Evolutionary conservation across 2,329 filamentous ascomycete species (phyloP), one percentile per base, ranked within the genome.

Genomic region (Simplicillium aogashimaense): DNA sequence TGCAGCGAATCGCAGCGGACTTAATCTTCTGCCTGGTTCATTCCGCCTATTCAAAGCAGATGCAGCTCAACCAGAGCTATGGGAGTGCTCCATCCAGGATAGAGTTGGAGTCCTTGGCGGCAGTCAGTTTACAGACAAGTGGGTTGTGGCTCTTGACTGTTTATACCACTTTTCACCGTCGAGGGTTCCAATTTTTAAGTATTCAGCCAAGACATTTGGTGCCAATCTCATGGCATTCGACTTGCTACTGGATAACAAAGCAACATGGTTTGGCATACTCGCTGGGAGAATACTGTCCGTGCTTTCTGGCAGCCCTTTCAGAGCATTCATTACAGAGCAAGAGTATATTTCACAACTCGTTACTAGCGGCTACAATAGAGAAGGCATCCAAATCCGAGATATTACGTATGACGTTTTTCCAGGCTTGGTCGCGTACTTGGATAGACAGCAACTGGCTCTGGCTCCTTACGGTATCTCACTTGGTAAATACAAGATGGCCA

Each of bases 111-210:
- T 49, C 2, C 20, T 64, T 13, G 45, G 46, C 1, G 48, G 54
- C 29, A 47, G 50, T 20, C 38, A 31, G 3, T 52, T 53, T 4
- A 40, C 40, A 0, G 54, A 72, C 37, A 48, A 52, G n/a, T 76
- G 72, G 71, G 56, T 78, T 1, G 58, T 78, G 1, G 74, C 67
- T 0, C 59, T 78, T 1, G 74, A 78, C 49, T 71, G 71, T 3
- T 50, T 76, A 5, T 78, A 78, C 40, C 72, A 78, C 50, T 78
- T 77, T 48, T 59, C 57, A 0, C 74, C 73, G 0, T 75, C 72
- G 1, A 58, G 74, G 12, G 59, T 54, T 40, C 63, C 66, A 0
- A 49, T 76, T 3, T 61, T 77, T 12, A 41, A 54, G 7, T 58
- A 68, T 34, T 38, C 69, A 1, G 53, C 58, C 4, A 50, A 46